These are phyloP conservation scores for Leishmania gerbilli DNA, from an alignment of 208 protist genomes.

Conservation along the genomic window DNA sequence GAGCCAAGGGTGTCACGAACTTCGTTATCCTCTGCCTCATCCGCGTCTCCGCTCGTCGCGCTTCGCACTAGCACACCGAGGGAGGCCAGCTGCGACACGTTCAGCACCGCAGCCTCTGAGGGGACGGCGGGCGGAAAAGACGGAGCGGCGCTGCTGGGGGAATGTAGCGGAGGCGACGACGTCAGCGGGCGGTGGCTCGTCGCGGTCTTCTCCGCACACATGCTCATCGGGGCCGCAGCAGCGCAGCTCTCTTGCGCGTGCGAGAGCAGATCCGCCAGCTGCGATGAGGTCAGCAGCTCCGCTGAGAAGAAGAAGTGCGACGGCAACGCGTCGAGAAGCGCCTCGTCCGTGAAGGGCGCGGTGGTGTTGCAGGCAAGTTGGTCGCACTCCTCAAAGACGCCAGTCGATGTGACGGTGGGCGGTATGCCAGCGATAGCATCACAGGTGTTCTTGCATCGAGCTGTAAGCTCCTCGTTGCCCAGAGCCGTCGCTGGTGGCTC, in stretches of 20 bases:
- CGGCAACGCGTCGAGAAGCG: conserved; percentile 8
- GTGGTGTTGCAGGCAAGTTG: too few relatives aligned
- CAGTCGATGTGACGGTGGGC: neutral
- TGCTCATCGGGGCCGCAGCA: neutral
- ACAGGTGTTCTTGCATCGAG: neutral
- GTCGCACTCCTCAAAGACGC: neutral
- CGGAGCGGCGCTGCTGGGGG: neutral
- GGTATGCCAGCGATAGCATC: neutral
- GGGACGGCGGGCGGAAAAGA: neutral
- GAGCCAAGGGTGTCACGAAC: neutral
- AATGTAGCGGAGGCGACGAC: neutral
- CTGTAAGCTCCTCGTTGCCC: neutral
- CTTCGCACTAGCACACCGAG: conserved; percentile 9
- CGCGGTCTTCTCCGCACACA: neutral
- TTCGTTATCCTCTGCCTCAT: neutral
- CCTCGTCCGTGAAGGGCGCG: neutral
- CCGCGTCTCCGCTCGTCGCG: neutral
- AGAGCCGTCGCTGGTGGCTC: neutral
- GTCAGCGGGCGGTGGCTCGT: neutral
- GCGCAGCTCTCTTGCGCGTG: neutral
- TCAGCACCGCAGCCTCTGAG: neutral
- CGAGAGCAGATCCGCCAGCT: conserved; percentile 6
- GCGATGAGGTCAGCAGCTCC: conserved; percentile 8
- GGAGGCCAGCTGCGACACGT: conserved; percentile 1
- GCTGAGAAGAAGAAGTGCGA: conserved; percentile 12